Evolutionary conservation across 2,329 filamentous ascomycete species (phyloP), one percentile per base, ranked within the genome.

Genomic region (Tolypocladium pustulatum): DNA sequence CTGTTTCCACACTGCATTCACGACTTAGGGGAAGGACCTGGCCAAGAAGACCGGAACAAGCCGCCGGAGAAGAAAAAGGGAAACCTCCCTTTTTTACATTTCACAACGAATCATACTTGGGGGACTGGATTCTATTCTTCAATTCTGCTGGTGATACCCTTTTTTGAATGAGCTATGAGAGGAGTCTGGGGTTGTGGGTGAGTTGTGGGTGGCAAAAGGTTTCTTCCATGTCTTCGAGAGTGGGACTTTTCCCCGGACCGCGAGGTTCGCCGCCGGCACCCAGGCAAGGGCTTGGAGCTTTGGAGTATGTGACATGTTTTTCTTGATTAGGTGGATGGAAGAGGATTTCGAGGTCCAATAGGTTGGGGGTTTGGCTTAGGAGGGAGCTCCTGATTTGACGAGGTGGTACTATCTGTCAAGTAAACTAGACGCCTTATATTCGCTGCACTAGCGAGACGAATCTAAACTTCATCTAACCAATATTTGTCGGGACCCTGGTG

Each of bases 121-220:
- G 36, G 34, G 57, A 63, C 62, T 65, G 61, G 12, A 22, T 63
- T 58, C 60, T 60, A 67, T 64, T 57, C 57, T 70, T 70, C 65
- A 59, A 62, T 71, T 70, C 65, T 66, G 63, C 58, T 65, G 67
- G 67, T 66, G 70, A 72, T 72, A 72, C 70, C 70, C 70, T 65
- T 63, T 70, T 69, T 69, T 22, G 63, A 30, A 56, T 41, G 13
- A 25, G 27, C 20, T 20, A 56, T 34, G 30, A 22, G 54, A 17
- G 27, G 12, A 15, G 55, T 46, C 55, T 2, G 37, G 27, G 30
- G 12, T 32, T 13, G 38, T n/a, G 40, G 10, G 30, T 32, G 49
- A 34, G 10, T 34, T 41, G 49, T 22, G 30, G 10, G 30, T 36
- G 10, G 46, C 27, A 17, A 7, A n/a, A 12, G 46, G 4, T 20